Percentiles rank a stretch among this genome's conserved stretches.
These are phyloP conservation scores for Ceratobasidium papillatum DNA, from an alignment of 1,284 basidiomycete genomes.

Conservation along the genomic window DNA sequence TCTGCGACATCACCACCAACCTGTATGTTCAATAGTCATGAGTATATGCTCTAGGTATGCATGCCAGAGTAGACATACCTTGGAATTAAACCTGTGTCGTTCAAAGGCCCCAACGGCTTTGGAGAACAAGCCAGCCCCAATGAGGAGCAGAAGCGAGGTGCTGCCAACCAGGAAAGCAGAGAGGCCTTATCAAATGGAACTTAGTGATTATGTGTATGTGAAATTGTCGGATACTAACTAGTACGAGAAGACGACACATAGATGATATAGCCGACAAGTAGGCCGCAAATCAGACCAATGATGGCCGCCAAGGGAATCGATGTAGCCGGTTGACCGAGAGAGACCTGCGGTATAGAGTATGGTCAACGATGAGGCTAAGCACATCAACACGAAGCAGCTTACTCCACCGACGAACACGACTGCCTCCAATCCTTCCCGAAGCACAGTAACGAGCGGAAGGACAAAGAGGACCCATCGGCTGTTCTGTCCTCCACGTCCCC, in stretches of 20 bases:
- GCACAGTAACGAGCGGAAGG: conserved; percentile 87
- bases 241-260: conserved; percentile 78
- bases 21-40: conserved; percentile 46
- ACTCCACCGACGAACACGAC: conserved; percentile 93
- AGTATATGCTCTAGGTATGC: not conserved
- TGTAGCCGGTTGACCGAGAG: conserved; percentile 78
- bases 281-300: conserved; percentile 79
- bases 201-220: not conserved
- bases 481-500: conserved; percentile 40
- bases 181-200: conserved; percentile 61
- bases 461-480: conserved; percentile 89
- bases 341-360: conserved; percentile 56
- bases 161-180: conserved; percentile 84
- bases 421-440: conserved; percentile 92
- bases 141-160: conserved; percentile 88
- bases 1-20: conserved; percentile 84
- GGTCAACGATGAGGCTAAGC: not conserved
- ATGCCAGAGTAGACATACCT: conserved; percentile 52
- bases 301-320: conserved; percentile 91
- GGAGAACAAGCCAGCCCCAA: conserved; percentile 89
- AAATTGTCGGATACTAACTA: conserved; percentile 57
- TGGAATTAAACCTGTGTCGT: conserved; percentile 67
- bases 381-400: conserved; percentile 45
- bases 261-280: conserved; percentile 72
- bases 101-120: conserved; percentile 77